Conservation (phyloP, 2,329 filamentous ascomycete species). For the Pochonia chlamydosporia region DNA sequence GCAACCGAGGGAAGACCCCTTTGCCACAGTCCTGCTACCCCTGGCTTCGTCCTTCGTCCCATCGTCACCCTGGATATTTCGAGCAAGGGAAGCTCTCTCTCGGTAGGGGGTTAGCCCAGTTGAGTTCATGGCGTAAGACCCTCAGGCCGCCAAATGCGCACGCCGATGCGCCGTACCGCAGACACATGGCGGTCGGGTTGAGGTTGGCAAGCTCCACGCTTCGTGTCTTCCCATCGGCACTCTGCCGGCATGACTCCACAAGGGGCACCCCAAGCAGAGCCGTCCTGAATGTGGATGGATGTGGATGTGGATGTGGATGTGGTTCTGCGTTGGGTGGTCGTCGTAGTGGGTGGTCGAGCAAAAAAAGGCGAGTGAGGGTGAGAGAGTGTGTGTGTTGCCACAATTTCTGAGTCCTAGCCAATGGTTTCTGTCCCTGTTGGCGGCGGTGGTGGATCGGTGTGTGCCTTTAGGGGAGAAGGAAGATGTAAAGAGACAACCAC, state of each 20-base stretch:
- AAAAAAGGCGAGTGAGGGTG: too few species aligned
- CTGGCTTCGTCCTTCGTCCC: background rate
- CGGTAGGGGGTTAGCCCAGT: background rate
- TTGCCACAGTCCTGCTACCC: too few species aligned
- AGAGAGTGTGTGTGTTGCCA: background rate
- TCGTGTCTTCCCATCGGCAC: slow-evolving; percentile 7
- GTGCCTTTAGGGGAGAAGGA: background rate
- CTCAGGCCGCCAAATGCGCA: background rate
- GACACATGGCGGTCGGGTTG: background rate
- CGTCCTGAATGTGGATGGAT: background rate
- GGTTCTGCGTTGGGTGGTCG: too few species aligned
- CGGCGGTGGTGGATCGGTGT: background rate
- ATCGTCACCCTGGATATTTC: background rate
- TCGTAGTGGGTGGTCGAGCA: too few species aligned
- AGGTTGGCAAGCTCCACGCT: background rate
- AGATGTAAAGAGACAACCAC: background rate
- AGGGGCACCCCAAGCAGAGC: background rate
- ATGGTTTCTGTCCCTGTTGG: background rate
- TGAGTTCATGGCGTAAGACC: background rate
- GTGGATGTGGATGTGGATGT: background rate
- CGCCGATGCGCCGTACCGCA: background rate
- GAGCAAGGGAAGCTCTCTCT: background rate
- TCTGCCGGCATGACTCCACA: slow-evolving; percentile 8
- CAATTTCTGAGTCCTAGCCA: slow-evolving; percentile 1
- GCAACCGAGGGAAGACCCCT: too few species aligned